These are phyloP conservation scores for Mikania micrantha DNA, from an alignment of 129 eudicot genomes.

Conservation along the genomic window DNA sequence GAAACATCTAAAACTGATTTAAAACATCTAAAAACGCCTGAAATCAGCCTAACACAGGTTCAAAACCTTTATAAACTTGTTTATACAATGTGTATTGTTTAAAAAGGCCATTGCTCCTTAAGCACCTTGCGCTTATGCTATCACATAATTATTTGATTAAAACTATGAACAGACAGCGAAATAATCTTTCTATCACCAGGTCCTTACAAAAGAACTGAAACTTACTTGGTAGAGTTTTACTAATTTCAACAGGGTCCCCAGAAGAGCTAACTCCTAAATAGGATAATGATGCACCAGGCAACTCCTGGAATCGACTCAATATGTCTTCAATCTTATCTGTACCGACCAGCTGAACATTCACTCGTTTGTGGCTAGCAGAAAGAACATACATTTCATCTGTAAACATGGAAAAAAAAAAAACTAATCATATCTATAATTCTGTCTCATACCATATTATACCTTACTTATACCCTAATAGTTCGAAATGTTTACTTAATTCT, in stretches of 20 bases:
- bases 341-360: slow-evolving; percentile 71
- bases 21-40: too few relatives aligned
- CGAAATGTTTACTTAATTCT: slow-evolving; percentile 47
- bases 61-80: too few relatives aligned
- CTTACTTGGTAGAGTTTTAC: slow-evolving; percentile 69
- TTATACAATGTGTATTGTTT: too few relatives aligned
- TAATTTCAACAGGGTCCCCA: slow-evolving; percentile 46
- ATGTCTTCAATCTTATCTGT: slow-evolving; percentile 79
- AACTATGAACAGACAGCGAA: not conserved
- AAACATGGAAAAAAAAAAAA: not conserved
- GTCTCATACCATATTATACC: too few relatives aligned
- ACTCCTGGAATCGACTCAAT: slow-evolving; percentile 69
- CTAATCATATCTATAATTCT: too few relatives aligned
- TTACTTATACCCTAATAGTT: not conserved
- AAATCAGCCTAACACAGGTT: too few relatives aligned
- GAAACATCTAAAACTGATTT: too few relatives aligned
- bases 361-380: slow-evolving; percentile 69
- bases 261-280: slow-evolving; percentile 77
- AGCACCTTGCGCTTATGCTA: too few relatives aligned
- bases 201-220: not conserved
- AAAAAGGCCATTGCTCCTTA: too few relatives aligned
- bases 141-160: not conserved
- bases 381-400: slow-evolving; percentile 98
- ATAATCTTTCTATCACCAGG: not conserved
- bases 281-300: slow-evolving; percentile 67